A percentile compares a stretch with the other conserved stretches of the same genome.
These are phyloP conservation scores for Backusella morwellensis DNA, from an alignment of 192 early-diverging fungal genomes.

Conservation along the genomic window DNA sequence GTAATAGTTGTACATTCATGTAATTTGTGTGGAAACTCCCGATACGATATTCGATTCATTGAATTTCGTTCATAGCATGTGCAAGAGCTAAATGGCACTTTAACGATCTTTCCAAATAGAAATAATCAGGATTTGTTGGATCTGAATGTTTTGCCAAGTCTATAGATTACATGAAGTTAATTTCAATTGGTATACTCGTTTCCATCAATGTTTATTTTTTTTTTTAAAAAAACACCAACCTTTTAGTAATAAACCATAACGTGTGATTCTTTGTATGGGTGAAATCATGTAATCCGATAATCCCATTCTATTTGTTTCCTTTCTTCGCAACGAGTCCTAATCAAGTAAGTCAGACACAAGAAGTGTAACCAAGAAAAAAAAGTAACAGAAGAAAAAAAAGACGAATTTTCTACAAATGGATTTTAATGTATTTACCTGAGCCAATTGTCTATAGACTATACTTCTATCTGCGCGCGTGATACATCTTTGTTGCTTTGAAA, in stretches of 20 bases:
- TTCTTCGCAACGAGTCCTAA: conserved; percentile 41
- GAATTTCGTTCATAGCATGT: conserved; percentile 37
- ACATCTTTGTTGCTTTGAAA: conserved; percentile 25
- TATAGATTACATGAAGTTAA: not conserved
- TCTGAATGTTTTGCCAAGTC: conserved; percentile 39
- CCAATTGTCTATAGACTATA: conserved; percentile 31
- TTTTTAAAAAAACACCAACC: conserved; percentile 20
- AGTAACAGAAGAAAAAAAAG: not conserved
- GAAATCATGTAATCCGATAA: conserved; percentile 74
- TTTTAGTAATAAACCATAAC: conserved; percentile 71
- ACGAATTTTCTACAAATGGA: not conserved
- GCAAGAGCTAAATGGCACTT: conserved; percentile 32
- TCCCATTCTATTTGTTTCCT: conserved; percentile 57
- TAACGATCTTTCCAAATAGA: conserved; percentile 23
- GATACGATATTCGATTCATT: conserved; percentile 2
- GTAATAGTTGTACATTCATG: not conserved
- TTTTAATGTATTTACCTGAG: conserved; percentile 25
- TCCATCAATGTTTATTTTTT: not conserved
- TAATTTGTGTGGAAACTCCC: not conserved
- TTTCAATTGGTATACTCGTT: not conserved
- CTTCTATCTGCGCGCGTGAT: conserved; percentile 28
- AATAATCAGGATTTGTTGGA: conserved; percentile 21
- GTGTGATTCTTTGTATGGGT: conserved; percentile 77
- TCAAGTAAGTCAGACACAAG: conserved; percentile 17
- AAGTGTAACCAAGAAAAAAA: conserved; percentile 10